Evolutionary conservation across 2,329 filamentous ascomycete genomes (phyloP), one percentile per base, ranked within the genome.

Genomic region (Xylaria arbuscula): DNA sequence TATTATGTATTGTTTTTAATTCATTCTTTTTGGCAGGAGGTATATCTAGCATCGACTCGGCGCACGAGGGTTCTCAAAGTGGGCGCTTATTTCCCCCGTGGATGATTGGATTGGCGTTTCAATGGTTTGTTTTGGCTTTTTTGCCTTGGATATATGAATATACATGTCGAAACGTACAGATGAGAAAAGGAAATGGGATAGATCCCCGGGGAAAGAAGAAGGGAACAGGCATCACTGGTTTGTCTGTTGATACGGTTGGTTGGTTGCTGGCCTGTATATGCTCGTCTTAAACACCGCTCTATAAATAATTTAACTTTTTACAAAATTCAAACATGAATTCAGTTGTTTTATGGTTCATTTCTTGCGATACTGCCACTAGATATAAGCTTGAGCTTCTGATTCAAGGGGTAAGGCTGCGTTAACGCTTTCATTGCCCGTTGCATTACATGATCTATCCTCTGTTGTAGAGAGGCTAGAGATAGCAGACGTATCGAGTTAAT

Each of bases 1-100:
- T 63, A 67, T 72, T 69, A 40, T 32, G 64, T 72, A 67, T 54
- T 42, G 45, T 59, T 61, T 59, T 34, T 56, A 4, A 28, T 28
- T 28, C 48, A 59, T n/a, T 62, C 17, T 45, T 58, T 50, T 61
- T 17, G 34, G 55, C 17, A 56, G 40, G 34, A 19, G 34, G 36
- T 53, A 57, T 36, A 28, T 28, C 28, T 28, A 57, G 67, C 67
- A 72, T 70, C 22, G 38, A 38, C 53, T 40, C 45, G 70, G 67
- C 69, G 66, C 56, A 69, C n/a, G n/a, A 65, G 40, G 40, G 62
- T 45, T 64, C 57, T 11, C 34, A 24, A 51, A 60, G 40, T 36
- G n/a, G 28, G 11, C 48, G 38, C 38, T 42, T 42, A n/a, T 28
- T 10, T 38, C 13, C 6, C 38, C 10, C 17, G 15, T 28, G 10